phyloP scores from a whole-genome alignment of 495 filamentous ascomycete genomes.

The Ramalina peruviana region DNA sequence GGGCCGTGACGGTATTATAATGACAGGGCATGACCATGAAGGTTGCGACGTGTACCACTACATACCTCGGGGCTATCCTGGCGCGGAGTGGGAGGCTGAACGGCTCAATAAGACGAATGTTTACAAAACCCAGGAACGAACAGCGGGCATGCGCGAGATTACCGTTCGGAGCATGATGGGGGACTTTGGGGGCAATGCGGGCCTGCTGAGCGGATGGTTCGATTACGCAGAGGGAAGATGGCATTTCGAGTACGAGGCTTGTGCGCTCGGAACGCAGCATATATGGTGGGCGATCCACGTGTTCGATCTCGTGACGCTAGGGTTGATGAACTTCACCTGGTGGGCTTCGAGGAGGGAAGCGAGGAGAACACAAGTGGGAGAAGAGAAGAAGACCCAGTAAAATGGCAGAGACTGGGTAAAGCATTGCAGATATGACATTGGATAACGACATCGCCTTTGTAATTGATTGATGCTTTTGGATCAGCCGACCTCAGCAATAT shows the following conservation, averaged over 20 bases:
- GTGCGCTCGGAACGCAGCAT: conserved; percentile 71
- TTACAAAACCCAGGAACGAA: conserved; percentile 1
- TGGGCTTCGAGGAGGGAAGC: neutral
- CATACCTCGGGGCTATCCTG: conserved; percentile 23
- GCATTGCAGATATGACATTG: neutral
- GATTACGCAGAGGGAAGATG: conserved; percentile 54
- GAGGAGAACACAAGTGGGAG: too few species aligned
- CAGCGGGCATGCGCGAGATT: conserved; percentile 56
- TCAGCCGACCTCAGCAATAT: too few species aligned
- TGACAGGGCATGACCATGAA: conserved; percentile 90
- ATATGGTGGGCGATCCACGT: conserved; percentile 88
- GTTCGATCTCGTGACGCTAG: conserved; percentile 43
- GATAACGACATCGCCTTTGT: too few species aligned
- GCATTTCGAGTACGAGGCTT: conserved; percentile 66
- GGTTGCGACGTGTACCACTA: conserved; percentile 84
- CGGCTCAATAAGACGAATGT: conserved; percentile 12
- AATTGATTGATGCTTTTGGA: too few species aligned
- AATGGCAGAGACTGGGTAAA: neutral
- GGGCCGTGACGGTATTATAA: conserved; percentile 57
- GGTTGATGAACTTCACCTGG: neutral
- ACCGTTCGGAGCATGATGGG: conserved; percentile 99
- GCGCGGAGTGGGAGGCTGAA: conserved; percentile 7
- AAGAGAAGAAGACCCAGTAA: too few species aligned
- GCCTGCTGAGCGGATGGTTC: conserved; percentile 79
- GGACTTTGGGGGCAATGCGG: conserved; percentile 76